Evolutionary conservation across 164 flowering plant species (phyloP).

Genomic region (Nymphaea colorata): DNA sequence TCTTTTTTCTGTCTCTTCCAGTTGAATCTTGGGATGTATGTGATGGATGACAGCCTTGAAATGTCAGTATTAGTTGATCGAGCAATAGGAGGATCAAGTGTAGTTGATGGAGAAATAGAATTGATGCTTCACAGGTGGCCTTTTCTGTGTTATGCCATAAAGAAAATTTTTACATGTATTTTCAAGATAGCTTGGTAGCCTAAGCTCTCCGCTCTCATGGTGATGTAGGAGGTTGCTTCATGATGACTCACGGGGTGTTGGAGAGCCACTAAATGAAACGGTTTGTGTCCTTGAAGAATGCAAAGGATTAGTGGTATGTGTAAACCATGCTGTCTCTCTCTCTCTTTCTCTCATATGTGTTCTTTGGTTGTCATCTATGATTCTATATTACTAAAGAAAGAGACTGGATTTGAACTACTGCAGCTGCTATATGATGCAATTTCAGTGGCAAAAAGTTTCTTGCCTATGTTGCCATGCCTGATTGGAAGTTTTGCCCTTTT

Average conservation of each 20-base stretch:
- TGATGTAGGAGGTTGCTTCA: slow-evolving; percentile 45
- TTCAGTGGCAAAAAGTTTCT: too few relatives aligned
- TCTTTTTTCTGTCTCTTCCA: slow-evolving; percentile 12
- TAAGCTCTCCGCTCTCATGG: slow-evolving; percentile 14
- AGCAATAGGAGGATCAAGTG: slow-evolving; percentile 82
- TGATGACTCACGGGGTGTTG: slow-evolving; percentile 95
- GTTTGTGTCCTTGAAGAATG: slow-evolving; percentile 55
- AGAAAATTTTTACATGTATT: background rate
- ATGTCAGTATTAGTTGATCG: slow-evolving; percentile 90
- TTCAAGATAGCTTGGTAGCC: background rate
- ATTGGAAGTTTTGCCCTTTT: too few relatives aligned
- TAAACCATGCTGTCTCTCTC: slow-evolving; percentile 12
- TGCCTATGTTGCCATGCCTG: too few relatives aligned
- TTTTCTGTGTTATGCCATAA: background rate
- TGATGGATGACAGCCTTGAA: slow-evolving; percentile 48
- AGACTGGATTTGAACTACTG: too few relatives aligned
- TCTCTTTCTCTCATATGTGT: background rate
- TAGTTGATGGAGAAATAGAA: slow-evolving; percentile 82
- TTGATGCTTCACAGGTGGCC: slow-evolving; percentile 87
- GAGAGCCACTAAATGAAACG: slow-evolving; percentile 72
- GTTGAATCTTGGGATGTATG: slow-evolving; percentile 87
- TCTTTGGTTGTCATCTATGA: too few relatives aligned
- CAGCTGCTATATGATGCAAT: too few relatives aligned
- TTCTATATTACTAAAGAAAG: too few relatives aligned
- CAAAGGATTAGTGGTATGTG: slow-evolving; percentile 27